phyloP scores from a whole-genome alignment of 768 basidiomycete genomes.

The Rhodosporidiobolus sp. region DNA sequence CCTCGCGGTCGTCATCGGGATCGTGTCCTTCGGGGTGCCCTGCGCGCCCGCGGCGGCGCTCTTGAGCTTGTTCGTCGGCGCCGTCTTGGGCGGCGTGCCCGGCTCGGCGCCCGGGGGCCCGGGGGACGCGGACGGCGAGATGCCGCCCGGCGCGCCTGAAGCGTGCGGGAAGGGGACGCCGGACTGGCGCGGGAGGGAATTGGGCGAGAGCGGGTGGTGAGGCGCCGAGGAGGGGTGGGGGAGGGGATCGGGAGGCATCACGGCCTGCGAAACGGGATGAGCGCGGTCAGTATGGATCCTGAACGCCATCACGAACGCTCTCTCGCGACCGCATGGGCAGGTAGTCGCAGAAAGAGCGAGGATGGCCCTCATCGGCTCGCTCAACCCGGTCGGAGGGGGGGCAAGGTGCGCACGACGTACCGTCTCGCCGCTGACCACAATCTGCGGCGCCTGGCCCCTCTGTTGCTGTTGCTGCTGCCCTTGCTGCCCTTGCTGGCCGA shows the following conservation, averaged over 20 bases:
- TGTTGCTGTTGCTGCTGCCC: conserved; percentile 19
- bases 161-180: conserved; percentile 37
- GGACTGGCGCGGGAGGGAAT: conserved; percentile 23
- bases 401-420: background rate
- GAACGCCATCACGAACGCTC: background rate
- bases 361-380: background rate
- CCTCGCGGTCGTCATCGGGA: conserved; percentile 74
- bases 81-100: conserved; percentile 49
- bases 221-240: conserved; percentile 49
- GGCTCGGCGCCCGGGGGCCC: conserved; percentile 19
- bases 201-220: conserved; percentile 47
- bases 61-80: conserved; percentile 48
- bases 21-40: conserved; percentile 87
- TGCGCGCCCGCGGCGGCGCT: conserved; percentile 23
- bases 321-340: no score
- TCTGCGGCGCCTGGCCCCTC: conserved; percentile 12
- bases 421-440: conserved; percentile 35
- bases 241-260: conserved; percentile 52
- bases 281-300: background rate
- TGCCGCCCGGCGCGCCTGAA: background rate
- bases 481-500: conserved; percentile 14
- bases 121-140: conserved; percentile 26
- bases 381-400: background rate
- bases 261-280: conserved; percentile 43
- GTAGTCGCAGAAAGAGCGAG: no score